Evolutionary conservation across 139 green algal genomes (phyloP).

Genomic region (Chara braunii): DNA sequence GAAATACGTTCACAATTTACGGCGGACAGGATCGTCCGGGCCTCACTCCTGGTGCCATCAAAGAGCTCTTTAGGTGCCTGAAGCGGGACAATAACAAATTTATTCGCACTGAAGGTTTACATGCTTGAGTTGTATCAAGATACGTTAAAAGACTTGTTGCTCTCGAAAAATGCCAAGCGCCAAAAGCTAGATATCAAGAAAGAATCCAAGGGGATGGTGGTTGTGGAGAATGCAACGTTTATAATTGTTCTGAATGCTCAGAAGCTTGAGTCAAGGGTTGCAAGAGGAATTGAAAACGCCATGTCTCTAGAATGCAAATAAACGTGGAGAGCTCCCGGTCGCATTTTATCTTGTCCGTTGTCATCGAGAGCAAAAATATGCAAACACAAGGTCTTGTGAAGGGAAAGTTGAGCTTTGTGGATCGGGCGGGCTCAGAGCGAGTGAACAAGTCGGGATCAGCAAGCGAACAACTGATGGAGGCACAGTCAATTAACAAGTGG

Average conservation of each 20-base stretch:
- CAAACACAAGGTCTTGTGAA: slow-evolving; percentile 78
- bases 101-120: no score
- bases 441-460: no score
- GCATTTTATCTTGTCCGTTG: slow-evolving; percentile 89
- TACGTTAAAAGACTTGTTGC: slow-evolving; percentile 75
- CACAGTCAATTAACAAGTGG: slow-evolving; percentile 97
- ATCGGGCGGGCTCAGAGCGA: not conserved
- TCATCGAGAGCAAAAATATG: slow-evolving; percentile 87
- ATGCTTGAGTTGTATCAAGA: slow-evolving; percentile 97
- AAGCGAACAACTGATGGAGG: slow-evolving; percentile 95
- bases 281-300: slow-evolving; percentile 28
- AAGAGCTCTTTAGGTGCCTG: slow-evolving; percentile 76
- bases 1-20: slow-evolving; percentile 62
- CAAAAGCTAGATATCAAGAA: slow-evolving; percentile 99
- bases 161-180: slow-evolving; percentile 35
- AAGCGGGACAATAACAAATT: no score
- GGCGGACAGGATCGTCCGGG: slow-evolving; percentile 57
- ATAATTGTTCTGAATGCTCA: slow-evolving; percentile 37
- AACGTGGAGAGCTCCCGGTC: slow-evolving; percentile 50
- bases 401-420: slow-evolving; percentile 22
- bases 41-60: slow-evolving; percentile 78
- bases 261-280: slow-evolving; percentile 35
- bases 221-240: slow-evolving; percentile 69
- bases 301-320: slow-evolving; percentile 39
- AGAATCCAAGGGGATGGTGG: slow-evolving; percentile 88